phyloP scores from a whole-genome alignment of 176 grass and related monocot species.

The Triticum aestivum region DNA sequence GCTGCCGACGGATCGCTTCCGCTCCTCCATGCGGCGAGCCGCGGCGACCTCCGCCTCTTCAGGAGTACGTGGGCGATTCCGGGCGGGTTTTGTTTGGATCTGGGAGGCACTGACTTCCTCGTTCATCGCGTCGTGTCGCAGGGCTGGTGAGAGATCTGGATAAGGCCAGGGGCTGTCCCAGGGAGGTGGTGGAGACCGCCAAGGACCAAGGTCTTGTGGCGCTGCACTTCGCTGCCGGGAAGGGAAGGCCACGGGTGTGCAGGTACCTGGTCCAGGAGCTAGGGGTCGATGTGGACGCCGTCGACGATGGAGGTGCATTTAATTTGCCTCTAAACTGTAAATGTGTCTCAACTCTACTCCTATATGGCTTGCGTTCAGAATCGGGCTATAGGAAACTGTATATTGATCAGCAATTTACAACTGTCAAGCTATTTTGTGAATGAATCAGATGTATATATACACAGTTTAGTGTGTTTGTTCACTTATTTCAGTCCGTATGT shows the following conservation, averaged over 20 bases:
- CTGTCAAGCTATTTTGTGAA: neutral
- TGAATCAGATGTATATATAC: too few species aligned
- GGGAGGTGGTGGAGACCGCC: neutral
- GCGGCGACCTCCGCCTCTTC: constrained; percentile 12
- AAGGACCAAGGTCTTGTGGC: neutral
- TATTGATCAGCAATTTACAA: neutral
- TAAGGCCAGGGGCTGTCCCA: neutral
- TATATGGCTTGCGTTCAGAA: too few species aligned
- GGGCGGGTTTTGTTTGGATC: neutral
- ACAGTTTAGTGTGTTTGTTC: too few species aligned
- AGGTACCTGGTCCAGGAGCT: too few species aligned
- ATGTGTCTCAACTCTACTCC: too few species aligned
- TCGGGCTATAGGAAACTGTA: neutral
- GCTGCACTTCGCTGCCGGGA: neutral
- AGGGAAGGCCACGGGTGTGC: neutral
- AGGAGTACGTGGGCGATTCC: neutral
- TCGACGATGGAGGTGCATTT: neutral
- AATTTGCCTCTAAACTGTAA: neutral
- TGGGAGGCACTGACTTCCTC: neutral
- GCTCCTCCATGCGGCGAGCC: neutral
- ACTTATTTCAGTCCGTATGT: too few species aligned
- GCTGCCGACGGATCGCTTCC: neutral
- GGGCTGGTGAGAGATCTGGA: neutral
- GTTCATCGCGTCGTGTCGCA: neutral
- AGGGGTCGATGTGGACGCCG: constrained; percentile 7